Conservation (phyloP, 345 rosid genomes). For the Populus euphratica region DNA sequence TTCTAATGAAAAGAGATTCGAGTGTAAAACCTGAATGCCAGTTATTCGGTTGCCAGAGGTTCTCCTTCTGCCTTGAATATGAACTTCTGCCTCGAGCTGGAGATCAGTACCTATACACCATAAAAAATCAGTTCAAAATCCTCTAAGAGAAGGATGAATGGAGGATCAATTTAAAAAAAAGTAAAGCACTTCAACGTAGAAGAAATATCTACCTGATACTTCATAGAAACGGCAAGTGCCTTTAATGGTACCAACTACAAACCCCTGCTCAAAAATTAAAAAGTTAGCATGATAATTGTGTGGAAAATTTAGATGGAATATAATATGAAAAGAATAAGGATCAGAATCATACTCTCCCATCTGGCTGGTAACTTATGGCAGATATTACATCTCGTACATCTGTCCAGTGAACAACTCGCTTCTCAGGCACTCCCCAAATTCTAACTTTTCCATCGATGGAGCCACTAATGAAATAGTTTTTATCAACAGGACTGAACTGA, state of each 20-base stretch:
- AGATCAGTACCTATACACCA: constrained; percentile 40
- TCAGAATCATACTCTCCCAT: constrained; percentile 57
- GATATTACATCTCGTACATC: constrained; percentile 65
- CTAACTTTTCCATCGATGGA: constrained; percentile 93
- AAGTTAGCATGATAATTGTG: constrained; percentile 4
- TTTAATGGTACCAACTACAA: constrained; percentile 58
- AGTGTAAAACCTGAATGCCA: constrained; percentile 56
- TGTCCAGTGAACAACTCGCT: constrained; percentile 75
- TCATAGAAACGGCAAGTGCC: constrained; percentile 75
- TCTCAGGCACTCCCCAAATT: constrained; percentile 70
- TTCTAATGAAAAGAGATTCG: background rate
- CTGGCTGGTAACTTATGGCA: constrained; percentile 64
- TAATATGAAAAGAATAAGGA: background rate
- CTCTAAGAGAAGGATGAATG: background rate
- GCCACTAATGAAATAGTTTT: constrained; percentile 75
- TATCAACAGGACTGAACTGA: constrained; percentile 69
- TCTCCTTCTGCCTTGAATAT: constrained; percentile 47
- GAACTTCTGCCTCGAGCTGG: constrained; percentile 44
- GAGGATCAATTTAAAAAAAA: background rate
- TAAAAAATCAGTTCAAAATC: background rate
- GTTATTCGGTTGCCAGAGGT: constrained; percentile 54
- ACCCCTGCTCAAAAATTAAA: constrained; percentile 47
- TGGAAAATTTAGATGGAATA: background rate
- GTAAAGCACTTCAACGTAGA: background rate
- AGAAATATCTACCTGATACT: constrained; percentile 38